These are phyloP conservation scores for Aspergillus fumigatiaffinis DNA, from an alignment of 2,329 filamentous ascomycete genomes.

Conservation along the genomic window DNA sequence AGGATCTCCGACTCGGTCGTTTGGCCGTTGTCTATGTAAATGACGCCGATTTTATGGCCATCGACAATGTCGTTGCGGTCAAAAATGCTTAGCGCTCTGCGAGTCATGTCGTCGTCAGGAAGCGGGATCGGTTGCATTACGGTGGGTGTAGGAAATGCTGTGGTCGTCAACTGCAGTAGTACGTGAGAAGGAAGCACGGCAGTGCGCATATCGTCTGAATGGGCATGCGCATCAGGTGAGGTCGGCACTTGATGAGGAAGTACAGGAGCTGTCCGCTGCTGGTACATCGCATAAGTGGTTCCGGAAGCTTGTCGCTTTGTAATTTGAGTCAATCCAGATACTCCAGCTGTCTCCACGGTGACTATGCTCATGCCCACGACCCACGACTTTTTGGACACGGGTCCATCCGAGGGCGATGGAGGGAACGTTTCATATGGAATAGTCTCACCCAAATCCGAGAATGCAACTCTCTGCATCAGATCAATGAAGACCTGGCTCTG, in stretches of 20 bases:
- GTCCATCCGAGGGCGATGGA: constrained; percentile 39
- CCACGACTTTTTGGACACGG: constrained; percentile 46
- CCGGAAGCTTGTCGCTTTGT: constrained; percentile 50
- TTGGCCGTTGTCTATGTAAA: constrained; percentile 88
- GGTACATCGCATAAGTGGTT: constrained; percentile 47
- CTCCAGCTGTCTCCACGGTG: constrained; percentile 46
- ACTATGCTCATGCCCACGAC: constrained; percentile 50
- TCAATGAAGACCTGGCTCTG: constrained; percentile 92
- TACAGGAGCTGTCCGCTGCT: constrained; percentile 44
- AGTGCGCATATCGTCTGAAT: constrained; percentile 36
- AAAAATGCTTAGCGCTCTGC: constrained; percentile 73
- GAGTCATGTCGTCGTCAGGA: constrained; percentile 66
- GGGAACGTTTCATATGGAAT: constrained; percentile 41
- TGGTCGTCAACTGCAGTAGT: constrained; percentile 42
- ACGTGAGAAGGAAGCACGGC: constrained; percentile 45
- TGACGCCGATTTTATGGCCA: constrained; percentile 89
- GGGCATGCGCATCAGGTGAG: constrained; percentile 37
- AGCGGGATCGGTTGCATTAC: constrained; percentile 69
- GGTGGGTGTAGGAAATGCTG: constrained; percentile 41
- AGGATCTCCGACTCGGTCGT: constrained; percentile 79
- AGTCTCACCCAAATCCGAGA: constrained; percentile 74
- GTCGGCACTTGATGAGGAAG: constrained; percentile 44
- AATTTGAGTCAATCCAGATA: constrained; percentile 46
- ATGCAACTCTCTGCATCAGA: constrained; percentile 86
- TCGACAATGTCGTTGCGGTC: constrained; percentile 88